Base-by-base conservation (phyloP, 78 protist genomes). In the Dictyostelium purpureum region DNA sequence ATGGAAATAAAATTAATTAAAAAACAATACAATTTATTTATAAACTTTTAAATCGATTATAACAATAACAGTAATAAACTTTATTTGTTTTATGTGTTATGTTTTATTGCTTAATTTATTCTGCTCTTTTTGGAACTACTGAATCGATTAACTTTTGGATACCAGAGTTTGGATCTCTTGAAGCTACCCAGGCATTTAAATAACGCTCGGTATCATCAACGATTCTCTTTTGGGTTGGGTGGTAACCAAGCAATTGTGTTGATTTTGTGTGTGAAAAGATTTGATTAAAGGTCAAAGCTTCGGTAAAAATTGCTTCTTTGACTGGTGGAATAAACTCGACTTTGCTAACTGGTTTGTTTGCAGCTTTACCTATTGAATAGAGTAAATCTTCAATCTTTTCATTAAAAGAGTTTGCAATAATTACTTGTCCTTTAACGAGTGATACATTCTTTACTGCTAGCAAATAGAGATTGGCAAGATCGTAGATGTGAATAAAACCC, bases 1-100 rank as follows among this genome's bases (percentile, higher is more conserved):
- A 65, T 79, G 88, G 88, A 79, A 63, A 65, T 79, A 79, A 79
- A 56, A 16, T 24, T 37, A 38, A 35, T 11, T 56, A 76, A 24
- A 76, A 76, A 76, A 76, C 7, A 43, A 9, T 43, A 43, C 61
- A 54, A n/a, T n/a, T n/a, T n/a, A n/a, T n/a, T n/a, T n/a, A n/a
- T n/a, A n/a, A n/a, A n/a, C n/a, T n/a, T n/a, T n/a, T n/a, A n/a
- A n/a, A n/a, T n/a, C n/a, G n/a, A n/a, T n/a, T n/a, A n/a, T n/a
- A n/a, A n/a, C n/a, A n/a, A n/a, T n/a, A n/a, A n/a, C n/a, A n/a
- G n/a, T n/a, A n/a, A n/a, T n/a, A n/a, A n/a, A 0, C 7, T 52
- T 52, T 52, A n/a, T 14, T n/a, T 54, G 4, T 16, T 56, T 56
- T 56, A 9, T 6, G 19, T n/a, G 19, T 21, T 16, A 11, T 21